Evolutionary conservation across 139 green algal genomes (phyloP), one percentile per base, ranked within the genome.

Genomic region (Pleodorina starrii): DNA sequence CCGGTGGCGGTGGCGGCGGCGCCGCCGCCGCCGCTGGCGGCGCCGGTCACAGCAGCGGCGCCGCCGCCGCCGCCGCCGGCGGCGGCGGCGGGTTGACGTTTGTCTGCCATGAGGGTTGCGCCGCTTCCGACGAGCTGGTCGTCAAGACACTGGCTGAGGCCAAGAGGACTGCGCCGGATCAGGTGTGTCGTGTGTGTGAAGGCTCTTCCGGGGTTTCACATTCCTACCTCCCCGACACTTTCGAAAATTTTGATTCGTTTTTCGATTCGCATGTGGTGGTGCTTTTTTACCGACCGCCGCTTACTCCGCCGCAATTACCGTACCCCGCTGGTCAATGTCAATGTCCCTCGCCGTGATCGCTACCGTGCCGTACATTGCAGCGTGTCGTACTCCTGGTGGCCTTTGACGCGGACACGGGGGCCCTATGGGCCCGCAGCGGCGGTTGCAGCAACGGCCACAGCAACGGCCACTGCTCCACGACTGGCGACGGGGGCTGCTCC

Each of bases 381-480:
- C 35, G 38, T 9, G 11, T 72, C 1, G 83, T 40, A 25, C 63
- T 88, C 7, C 68, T 88, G 68, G 83, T 46, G 23, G 83, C 66
- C 2, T 88, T 72, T 44, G 83, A 88, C 43, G 83, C 72, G 35
- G 66, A 81, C 63, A 66, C 35, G 2, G 46, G 60, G 0, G 35
- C 44, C 0, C 46, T 81, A 48, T 88, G 83, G 83, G 66, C 44
- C 57, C 11, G 5, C 63, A 68, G 42, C 19, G 46, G 32, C n/a
- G 78, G 50, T 36, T 19, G 35, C 54, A 19, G 38, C 78, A 7
- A 16, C 78, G 29, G 38, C 38, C 32, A 48, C n/a, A 29, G n/a
- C 46, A 66, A 25, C 54, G 54, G 29, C 29, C 21, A 25, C 54
- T 21, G 50, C 50, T 60, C 17, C 16, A 5, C 14, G 46, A 16